Base-by-base conservation (phyloP, 805 yeast genomes). In the Kluyveromyces starmeri region DNA sequence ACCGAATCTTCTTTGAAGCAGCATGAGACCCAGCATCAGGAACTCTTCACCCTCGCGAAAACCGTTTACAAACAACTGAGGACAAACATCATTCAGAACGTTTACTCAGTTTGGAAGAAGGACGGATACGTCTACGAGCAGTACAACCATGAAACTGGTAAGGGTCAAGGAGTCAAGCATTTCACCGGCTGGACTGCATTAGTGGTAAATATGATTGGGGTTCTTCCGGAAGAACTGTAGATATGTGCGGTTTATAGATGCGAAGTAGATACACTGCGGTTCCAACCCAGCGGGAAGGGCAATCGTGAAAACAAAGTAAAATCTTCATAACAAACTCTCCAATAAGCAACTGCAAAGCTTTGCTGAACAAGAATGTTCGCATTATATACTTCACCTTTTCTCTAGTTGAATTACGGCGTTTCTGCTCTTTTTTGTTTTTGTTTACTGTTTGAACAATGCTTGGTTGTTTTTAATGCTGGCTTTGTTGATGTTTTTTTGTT, bases 131-230 rank as follows among this genome's bases (percentile, higher is more conserved):
- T 83, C 5, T 89, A 86, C 81, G 98, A 92, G 50, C 89, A 85
- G 51, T 92, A 92, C 55, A 78, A 83, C 44, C 89, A 84, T 42
- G 52, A 47, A 10, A 74, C 76, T 7, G 98, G 98, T 1, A 53
- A 60, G 2, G 83, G 85, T 3, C 71, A 72, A 44, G 88, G 96
- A 6, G 88, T 89, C 7, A 78, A 82, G 55, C 89, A 84, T 53
- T 92, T 92, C 61, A 66, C 84, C 27, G 98, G 98, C 2, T 92
- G 98, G 98, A 78, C 96, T 1, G 76, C 94, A 1, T 61, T 85
- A 39, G 81, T 83, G 9, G 73, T 83, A 4, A 65, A 75, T 42
- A 83, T 92, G 51, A 81, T 92, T 89, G 58, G 59, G 10, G 44
- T 40, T 17, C 23, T 39, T 7, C 42, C 42, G 7, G 29, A 28